Evolutionary conservation across 108 stramenopile genomes (phyloP), one percentile per base, ranked within the genome.

Genomic region (Bacterosira constricta): DNA sequence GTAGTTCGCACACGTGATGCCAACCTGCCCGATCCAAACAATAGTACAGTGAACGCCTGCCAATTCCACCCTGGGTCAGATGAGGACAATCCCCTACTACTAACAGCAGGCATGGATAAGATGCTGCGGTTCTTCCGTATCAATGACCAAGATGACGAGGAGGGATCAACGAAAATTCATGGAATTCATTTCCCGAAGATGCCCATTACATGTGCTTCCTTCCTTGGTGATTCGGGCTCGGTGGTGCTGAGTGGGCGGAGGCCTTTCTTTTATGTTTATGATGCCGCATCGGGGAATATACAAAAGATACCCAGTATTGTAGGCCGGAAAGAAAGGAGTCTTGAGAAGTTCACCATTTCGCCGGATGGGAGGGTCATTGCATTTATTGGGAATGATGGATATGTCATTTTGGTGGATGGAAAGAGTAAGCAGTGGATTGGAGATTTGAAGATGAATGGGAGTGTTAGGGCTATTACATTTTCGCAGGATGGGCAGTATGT

Each of bases 361-460:
- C 88, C 88, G 4, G 89, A 90, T 79, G 97, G 97, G 12, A 65
- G 68, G 17, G 45, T 83, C 32, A 84, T 98, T 66, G 95, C 96
- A 1, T 96, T 99, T 66, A 51, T 92, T 12, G 98, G 96, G 0
- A 93, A 95, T 69, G 97, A 96, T 75, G 98, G 98, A 30, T 97
- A 95, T 74, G 83, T 98, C 11, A 73, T 97, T 53, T 64, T 99
- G 53, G 81, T 93, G 25, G 90, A 95, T 57, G 80, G 84, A 17
- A 79, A 81, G 44, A 81, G 83, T 36, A 95, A 90, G 73, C 88
- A 92, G 73, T 92, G 88, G 92, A 90, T 92, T 30, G 90, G 83
- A 4, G 82, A 88, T 53, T 76, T 97, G 65, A 98, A 98, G 75
- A 90, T 97, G 83, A 97, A 96, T 83, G 93, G 95, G 13, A 91